phyloP scores from a whole-genome alignment of 495 filamentous ascomycete species.

The Terfezia boudieri region DNA sequence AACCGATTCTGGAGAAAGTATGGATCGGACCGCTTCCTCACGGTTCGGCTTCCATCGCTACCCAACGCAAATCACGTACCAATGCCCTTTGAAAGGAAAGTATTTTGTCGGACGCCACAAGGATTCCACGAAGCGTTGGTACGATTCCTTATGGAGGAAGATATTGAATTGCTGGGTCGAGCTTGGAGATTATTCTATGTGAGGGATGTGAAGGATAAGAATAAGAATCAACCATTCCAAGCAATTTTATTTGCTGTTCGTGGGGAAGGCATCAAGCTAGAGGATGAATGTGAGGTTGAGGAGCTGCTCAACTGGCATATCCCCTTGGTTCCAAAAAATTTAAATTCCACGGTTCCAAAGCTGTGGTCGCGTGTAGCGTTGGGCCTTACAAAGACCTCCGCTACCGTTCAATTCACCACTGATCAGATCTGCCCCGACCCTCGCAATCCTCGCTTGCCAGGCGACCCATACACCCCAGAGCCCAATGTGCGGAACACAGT shows the following conservation, averaged over 20 bases:
- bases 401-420: not conserved
- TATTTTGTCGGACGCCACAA: not conserved
- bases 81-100: not conserved
- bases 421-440: not conserved
- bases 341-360: slow-evolving; percentile 7
- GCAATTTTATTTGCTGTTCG: slow-evolving; percentile 13
- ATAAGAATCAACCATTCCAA: not conserved
- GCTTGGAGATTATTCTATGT: slow-evolving; percentile 14
- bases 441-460: slow-evolving; percentile 19
- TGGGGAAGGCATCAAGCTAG: slow-evolving; percentile 11
- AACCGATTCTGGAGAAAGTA: slow-evolving; percentile 14
- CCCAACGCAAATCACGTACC: no score
- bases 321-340: slow-evolving; percentile 7
- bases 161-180: slow-evolving; percentile 7
- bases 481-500: slow-evolving; percentile 12
- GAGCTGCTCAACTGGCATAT: slow-evolving; percentile 17
- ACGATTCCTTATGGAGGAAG: slow-evolving; percentile 5
- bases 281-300: slow-evolving; percentile 1
- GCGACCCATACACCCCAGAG: slow-evolving; percentile 1
- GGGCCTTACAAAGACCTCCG: slow-evolving; percentile 4
- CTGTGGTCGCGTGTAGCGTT: slow-evolving; percentile 15
- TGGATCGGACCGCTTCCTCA: slow-evolving; percentile 16
- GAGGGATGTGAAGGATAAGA: not conserved
- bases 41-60: slow-evolving; percentile 1
- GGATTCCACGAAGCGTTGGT: not conserved